phyloP scores from a whole-genome alignment of 2,329 filamentous ascomycete species.

The Penicillium hordei region DNA sequence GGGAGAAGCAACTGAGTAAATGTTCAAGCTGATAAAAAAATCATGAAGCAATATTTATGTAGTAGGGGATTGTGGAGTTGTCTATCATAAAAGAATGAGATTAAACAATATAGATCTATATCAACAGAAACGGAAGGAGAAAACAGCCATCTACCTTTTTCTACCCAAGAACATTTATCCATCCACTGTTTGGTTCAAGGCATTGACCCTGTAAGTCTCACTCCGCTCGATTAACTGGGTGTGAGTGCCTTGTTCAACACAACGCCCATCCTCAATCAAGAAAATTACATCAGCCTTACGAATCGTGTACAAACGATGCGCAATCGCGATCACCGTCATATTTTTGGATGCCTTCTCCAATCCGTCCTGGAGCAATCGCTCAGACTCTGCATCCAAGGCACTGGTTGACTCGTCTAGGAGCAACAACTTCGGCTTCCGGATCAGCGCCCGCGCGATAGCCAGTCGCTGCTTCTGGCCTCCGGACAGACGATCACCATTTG shows the following conservation, averaged over 20 bases:
- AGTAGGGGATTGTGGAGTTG: too few species aligned
- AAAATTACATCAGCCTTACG: slow-evolving; percentile 77
- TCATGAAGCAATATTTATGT: not conserved
- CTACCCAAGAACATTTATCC: not conserved
- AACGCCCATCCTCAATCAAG: slow-evolving; percentile 66
- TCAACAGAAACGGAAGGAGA: not conserved
- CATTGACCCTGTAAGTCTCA: slow-evolving; percentile 40
- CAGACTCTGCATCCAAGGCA: slow-evolving; percentile 56
- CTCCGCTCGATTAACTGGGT: slow-evolving; percentile 53
- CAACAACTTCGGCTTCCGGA: slow-evolving; percentile 54
- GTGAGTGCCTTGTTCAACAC: slow-evolving; percentile 63
- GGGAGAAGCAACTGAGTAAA: slow-evolving; percentile 4
- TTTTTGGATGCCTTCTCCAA: slow-evolving; percentile 29
- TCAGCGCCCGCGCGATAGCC: slow-evolving; percentile 58
- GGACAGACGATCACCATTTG: slow-evolving; percentile 51
- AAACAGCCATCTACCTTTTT: not conserved
- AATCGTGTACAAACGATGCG: slow-evolving; percentile 43
- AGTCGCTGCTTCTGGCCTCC: slow-evolving; percentile 60
- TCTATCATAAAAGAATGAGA: not conserved
- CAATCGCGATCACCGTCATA: slow-evolving; percentile 41
- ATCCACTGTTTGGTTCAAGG: slow-evolving; percentile 33
- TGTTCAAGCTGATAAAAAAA: not conserved
- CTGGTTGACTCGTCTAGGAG: slow-evolving; percentile 61
- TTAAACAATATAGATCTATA: slow-evolving; percentile 2
- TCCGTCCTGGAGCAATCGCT: slow-evolving; percentile 46